These are phyloP conservation scores for Solanum ossicruentum DNA, from an alignment of 257 asterid species.

Conservation along the genomic window DNA sequence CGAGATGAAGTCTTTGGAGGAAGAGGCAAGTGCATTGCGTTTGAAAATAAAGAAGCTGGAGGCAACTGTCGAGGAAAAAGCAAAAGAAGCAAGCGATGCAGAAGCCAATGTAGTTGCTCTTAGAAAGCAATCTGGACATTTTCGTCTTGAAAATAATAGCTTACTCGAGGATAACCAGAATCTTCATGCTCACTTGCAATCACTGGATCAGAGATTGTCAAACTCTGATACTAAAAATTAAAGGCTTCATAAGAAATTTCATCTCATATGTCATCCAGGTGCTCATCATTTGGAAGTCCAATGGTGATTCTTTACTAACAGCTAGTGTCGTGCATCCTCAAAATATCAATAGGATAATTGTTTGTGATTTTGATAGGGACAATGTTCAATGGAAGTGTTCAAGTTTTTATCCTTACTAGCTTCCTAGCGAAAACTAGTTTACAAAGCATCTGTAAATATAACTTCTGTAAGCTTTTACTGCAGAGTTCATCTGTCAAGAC, in stretches of 20 bases:
- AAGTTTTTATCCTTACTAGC: too few relatives aligned
- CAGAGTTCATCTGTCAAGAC: background rate
- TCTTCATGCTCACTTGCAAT: constrained; percentile 57
- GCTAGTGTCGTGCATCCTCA: background rate
- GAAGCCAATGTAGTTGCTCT: constrained; percentile 64
- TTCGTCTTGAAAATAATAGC: constrained; percentile 64
- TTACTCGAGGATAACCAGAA: constrained; percentile 69
- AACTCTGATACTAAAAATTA: constrained; percentile 36
- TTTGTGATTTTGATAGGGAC: too few relatives aligned
- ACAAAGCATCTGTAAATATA: background rate
- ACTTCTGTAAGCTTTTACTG: background rate
- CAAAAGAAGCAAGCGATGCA: constrained; percentile 39
- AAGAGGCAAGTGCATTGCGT: constrained; percentile 30
- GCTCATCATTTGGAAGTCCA: background rate
- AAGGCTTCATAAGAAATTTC: constrained; percentile 30
- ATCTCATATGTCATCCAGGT: background rate
- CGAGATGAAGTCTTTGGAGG: constrained; percentile 44
- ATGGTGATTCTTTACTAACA: background rate
- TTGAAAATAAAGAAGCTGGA: constrained; percentile 40
- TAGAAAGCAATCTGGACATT: constrained; percentile 74
- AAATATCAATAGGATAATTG: too few relatives aligned
- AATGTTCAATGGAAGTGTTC: too few relatives aligned
- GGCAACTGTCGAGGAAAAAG: constrained; percentile 39
- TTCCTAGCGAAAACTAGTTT: background rate
- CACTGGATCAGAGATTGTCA: constrained; percentile 43